Conservation (phyloP, 164 flowering plant species). For the Umbellularia californica region DNA sequence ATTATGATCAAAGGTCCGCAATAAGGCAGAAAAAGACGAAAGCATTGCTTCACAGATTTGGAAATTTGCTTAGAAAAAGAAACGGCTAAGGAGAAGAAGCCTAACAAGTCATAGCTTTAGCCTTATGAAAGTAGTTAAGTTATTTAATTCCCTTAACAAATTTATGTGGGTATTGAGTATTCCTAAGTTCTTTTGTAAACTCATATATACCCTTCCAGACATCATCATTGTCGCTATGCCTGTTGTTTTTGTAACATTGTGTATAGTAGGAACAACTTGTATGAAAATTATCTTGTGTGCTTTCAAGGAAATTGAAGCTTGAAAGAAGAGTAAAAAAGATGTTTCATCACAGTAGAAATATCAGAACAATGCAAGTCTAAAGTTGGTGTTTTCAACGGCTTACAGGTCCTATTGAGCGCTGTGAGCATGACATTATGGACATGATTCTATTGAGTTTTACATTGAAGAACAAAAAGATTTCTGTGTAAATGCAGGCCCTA, state of each 20-base stretch:
- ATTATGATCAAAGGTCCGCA: conserved; percentile 26
- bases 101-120: background rate
- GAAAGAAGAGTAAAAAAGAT: background rate
- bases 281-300: background rate
- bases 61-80: conserved; percentile 49
- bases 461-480: too few relatives aligned
- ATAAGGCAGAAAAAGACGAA: conserved; percentile 38
- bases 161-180: background rate
- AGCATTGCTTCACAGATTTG: conserved; percentile 54
- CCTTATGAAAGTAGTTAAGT: background rate
- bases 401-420: too few relatives aligned
- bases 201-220: background rate
- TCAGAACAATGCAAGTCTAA: too few relatives aligned
- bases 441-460: too few relatives aligned
- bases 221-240: background rate
- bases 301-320: background rate
- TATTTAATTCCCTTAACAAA: background rate
- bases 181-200: background rate
- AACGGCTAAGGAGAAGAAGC: conserved; percentile 3
- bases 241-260: background rate
- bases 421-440: too few relatives aligned
- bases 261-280: background rate
- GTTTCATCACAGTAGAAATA: background rate
- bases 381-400: too few relatives aligned
- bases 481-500: too few relatives aligned